Evolutionary conservation across 2,329 filamentous ascomycete species (phyloP).

Genomic region (Botrytis porri): DNA sequence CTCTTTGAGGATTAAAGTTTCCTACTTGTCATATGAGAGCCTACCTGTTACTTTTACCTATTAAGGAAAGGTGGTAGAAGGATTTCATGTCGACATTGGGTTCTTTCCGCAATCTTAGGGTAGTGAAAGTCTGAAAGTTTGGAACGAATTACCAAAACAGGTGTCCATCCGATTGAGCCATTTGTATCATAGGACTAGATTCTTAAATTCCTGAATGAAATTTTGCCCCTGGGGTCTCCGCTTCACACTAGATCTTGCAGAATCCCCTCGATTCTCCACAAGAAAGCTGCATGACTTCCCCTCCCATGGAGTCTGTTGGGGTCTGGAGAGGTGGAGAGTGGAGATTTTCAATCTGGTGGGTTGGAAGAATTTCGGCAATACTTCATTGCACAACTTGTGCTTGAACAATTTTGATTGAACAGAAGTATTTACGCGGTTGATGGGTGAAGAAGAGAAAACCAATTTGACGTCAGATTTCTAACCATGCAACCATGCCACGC

Average conservation of each 20-base stretch:
- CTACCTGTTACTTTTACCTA: slow-evolving; percentile 1
- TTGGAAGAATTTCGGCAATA: slow-evolving; percentile 7
- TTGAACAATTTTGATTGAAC: not conserved
- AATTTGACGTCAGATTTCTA: not conserved
- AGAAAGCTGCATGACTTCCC: not conserved
- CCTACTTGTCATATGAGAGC: not conserved
- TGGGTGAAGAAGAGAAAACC: not conserved
- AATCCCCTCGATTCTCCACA: slow-evolving; percentile 7
- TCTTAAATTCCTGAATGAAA: not conserved
- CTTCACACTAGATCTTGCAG: not conserved
- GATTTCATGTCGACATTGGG: not conserved
- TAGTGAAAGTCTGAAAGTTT: not conserved
- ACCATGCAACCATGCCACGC: not conserved
- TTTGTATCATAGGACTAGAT: not conserved
- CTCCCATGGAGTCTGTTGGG: slow-evolving; percentile 9
- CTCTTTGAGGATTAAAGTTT: not conserved
- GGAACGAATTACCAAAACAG: slow-evolving; percentile 3
- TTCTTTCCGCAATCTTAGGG: not conserved
- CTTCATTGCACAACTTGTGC: slow-evolving; percentile 1
- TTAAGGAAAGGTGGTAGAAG: slow-evolving; percentile 13
- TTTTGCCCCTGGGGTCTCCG: slow-evolving; percentile 6
- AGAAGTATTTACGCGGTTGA: not conserved
- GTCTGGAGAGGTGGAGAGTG: slow-evolving; percentile 16
- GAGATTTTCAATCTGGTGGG: not conserved
- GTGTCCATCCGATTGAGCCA: not conserved